Conservation (phyloP, 164 flowering plant species). For the Stephania cephalantha region DNA sequence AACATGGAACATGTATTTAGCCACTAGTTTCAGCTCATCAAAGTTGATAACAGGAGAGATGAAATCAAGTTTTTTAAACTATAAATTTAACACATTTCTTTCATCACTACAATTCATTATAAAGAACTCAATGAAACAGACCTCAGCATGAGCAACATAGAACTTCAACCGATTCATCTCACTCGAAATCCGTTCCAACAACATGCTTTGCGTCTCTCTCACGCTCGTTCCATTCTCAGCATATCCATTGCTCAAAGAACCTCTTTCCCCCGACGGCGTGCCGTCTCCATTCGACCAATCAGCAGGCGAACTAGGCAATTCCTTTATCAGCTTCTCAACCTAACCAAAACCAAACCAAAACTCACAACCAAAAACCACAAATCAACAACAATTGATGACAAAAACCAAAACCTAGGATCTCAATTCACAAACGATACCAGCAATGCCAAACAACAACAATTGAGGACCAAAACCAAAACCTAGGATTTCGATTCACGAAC, state of each 20-base stretch:
- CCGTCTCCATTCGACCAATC: conserved; percentile 68
- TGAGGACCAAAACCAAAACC: not conserved
- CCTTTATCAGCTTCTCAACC: conserved; percentile 41
- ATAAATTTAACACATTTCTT: too few species aligned
- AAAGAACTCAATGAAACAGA: conserved; percentile 23
- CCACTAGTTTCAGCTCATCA: not conserved
- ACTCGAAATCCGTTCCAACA: conserved; percentile 94
- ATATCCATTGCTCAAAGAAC: conserved; percentile 41
- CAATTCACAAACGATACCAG: not conserved
- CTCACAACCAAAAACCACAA: not conserved
- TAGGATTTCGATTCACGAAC: conserved; percentile 3
- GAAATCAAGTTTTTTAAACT: too few species aligned
- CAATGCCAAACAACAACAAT: not conserved
- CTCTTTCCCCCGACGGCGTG: conserved; percentile 29
- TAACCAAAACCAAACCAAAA: too few species aligned
- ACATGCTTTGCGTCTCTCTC: conserved; percentile 96
- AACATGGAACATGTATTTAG: not conserved
- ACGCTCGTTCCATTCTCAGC: conserved; percentile 62
- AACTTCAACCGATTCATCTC: conserved; percentile 97
- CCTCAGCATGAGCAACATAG: conserved; percentile 87
- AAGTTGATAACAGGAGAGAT: not conserved
- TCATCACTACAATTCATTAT: not conserved
- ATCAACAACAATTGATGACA: too few species aligned
- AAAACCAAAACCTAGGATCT: not conserved
- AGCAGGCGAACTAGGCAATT: conserved; percentile 27